Base-by-base conservation (phyloP, 2,329 filamentous ascomycete species). In the Grosmannia huntii region DNA sequence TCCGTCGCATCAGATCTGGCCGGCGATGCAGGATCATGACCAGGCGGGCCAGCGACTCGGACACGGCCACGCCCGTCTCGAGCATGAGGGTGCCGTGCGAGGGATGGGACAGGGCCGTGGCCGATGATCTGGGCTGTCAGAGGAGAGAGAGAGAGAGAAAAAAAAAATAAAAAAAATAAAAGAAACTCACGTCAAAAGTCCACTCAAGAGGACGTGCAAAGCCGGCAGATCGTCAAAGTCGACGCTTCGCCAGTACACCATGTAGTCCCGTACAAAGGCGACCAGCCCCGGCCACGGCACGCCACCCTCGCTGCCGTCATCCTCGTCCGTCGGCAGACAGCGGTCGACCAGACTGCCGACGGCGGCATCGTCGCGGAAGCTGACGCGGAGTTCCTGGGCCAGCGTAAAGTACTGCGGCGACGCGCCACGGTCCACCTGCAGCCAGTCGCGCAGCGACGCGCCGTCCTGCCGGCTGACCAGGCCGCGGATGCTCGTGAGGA, bases 11-110 rank as follows among this genome's bases (percentile, higher is more conserved):
- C 52, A 96, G 75, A 61, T 94, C 86, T 0, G 90, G 90, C 57
- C 84, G 82, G 62, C 86, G 86, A 69, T 92, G 90, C 46, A 96
- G 78, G 56, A 83, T 86, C 75, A 96, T 89, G 28, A 91, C 91
- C 59, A 96, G 79, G 63, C 86, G 85, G 10, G 89, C 86, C 27
- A 96, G 81, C 9, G 89, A 83, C 64, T 87, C 84, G 36, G 88
- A 92, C 57, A 95, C 81, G 33, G 87, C 86, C 65, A 96, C 84
- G 67, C 90, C 88, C 3, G 89, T 90, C 49, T 89, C 85, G 48
- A 96, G 81, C 65, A 96, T 83, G 65, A 96, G 80, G 33, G 86
- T 81, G 36, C 92, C 92, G 68, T 90, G 85, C 14, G 84, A 85
- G 1, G 86, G 83, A 66, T 96, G 86, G 7, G 84, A 83, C 53